phyloP scores from a whole-genome alignment of 1,284 basidiomycete genomes.

The Phlebopus sp. region DNA sequence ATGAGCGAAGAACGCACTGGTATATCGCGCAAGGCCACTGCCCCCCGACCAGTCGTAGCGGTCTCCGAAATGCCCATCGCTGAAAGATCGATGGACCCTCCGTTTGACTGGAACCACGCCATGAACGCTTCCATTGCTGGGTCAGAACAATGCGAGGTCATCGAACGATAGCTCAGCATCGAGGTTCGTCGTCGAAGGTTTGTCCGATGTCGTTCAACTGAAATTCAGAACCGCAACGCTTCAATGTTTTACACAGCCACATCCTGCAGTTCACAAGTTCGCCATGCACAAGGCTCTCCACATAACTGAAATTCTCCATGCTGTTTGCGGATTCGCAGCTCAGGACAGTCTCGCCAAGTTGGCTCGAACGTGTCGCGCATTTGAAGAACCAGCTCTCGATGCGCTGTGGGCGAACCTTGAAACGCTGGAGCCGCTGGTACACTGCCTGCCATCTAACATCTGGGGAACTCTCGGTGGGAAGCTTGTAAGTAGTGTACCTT shows the following conservation, averaged over 20 bases:
- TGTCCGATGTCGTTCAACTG: no score
- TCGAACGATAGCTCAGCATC: no score
- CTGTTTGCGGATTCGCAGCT: not conserved
- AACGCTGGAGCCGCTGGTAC: not conserved
- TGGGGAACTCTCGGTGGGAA: not conserved
- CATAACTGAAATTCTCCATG: not conserved
- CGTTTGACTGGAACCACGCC: constrained; percentile 42
- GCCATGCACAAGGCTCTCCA: not conserved
- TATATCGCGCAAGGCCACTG: constrained; percentile 69
- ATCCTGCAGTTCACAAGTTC: no score
- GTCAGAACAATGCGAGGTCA: not conserved
- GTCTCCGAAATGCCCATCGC: constrained; percentile 50
- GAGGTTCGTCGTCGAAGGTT: no score
- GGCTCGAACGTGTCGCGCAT: constrained; percentile 5
- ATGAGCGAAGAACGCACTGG: constrained; percentile 43
- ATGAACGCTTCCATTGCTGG: constrained; percentile 31
- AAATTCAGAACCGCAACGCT: no score
- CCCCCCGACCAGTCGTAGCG: constrained; percentile 65
- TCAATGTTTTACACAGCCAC: no score
- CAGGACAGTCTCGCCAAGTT: not conserved
- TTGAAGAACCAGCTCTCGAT: constrained; percentile 6
- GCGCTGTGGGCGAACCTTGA: constrained; percentile 4
- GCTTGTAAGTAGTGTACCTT: not conserved
- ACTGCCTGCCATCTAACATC: not conserved
- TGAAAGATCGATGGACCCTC: constrained; percentile 42